Evolutionary conservation across 2,329 filamentous ascomycete genomes (phyloP).

Genomic region (Paracamarosporium sp.): DNA sequence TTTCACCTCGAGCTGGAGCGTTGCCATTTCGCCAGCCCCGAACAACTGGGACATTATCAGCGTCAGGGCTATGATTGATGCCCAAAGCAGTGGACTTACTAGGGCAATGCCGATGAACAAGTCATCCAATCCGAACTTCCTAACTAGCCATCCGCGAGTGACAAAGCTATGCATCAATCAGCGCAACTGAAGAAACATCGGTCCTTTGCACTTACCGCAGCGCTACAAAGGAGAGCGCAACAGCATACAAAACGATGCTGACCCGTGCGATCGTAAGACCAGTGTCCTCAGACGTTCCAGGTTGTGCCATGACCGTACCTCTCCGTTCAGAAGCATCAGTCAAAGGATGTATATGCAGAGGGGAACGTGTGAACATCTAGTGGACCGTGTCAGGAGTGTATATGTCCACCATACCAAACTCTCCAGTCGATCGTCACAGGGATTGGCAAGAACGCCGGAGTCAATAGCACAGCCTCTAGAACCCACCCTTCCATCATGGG

Average conservation of each 20-base stretch:
- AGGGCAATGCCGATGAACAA: constrained; percentile 33
- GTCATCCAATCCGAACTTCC: constrained; percentile 34
- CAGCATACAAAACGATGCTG: constrained; percentile 26
- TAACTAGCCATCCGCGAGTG: constrained; percentile 31
- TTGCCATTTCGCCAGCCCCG: constrained; percentile 32
- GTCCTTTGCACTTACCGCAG: constrained; percentile 23
- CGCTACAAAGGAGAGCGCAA: constrained; percentile 29
- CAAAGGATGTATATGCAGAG: background rate
- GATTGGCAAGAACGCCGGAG: background rate
- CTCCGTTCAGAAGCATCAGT: background rate
- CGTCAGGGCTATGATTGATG: background rate
- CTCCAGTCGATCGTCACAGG: background rate
- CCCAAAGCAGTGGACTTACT: background rate
- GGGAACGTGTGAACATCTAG: background rate
- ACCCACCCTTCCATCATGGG: background rate
- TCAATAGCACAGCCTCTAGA: background rate
- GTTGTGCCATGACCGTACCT: background rate
- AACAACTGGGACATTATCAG: constrained; percentile 18
- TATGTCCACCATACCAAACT: background rate
- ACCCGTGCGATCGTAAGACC: constrained; percentile 32
- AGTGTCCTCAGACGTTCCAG: constrained; percentile 18
- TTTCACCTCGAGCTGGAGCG: constrained; percentile 32
- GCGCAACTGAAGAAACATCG: background rate
- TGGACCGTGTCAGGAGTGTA: background rate
- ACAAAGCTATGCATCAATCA: constrained; percentile 23